These are phyloP conservation scores for Crithidia mellificae DNA, from an alignment of 208 protist genomes.

Conservation along the genomic window DNA sequence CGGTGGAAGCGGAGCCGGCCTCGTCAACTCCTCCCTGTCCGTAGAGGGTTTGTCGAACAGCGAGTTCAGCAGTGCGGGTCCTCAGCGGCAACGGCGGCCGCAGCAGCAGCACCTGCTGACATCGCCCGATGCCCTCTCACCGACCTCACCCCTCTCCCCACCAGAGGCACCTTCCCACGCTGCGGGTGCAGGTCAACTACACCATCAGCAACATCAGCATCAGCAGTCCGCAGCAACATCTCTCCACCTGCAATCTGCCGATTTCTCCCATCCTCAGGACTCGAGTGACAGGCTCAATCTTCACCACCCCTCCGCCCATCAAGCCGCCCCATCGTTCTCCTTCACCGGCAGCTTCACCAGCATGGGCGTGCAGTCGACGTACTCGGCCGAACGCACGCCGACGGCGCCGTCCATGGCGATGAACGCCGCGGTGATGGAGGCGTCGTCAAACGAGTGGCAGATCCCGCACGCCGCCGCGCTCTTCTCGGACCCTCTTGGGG, in stretches of 20 bases:
- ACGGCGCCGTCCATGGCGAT: conserved; percentile 5
- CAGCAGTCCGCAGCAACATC: neutral
- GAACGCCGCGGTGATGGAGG: conserved; percentile 11
- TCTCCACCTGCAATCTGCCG: neutral
- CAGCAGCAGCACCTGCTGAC: neutral
- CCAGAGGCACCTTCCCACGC: too few species aligned
- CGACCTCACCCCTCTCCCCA: too few species aligned
- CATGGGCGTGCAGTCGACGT: conserved; percentile 4
- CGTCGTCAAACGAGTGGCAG: conserved; percentile 4
- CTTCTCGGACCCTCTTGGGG: neutral
- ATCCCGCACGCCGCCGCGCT: conserved; percentile 18
- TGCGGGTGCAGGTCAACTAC: too few species aligned
- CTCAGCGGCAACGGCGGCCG: neutral
- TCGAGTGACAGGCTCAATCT: neutral
- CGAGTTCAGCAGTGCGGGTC: neutral
- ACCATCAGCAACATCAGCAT: neutral
- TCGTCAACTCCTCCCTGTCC: neutral
- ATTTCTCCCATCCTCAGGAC: neutral
- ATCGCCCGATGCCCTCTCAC: neutral
- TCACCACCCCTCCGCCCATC: neutral
- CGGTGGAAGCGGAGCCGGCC: too few species aligned
- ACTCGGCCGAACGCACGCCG: conserved; percentile 23
- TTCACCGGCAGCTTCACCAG: conserved; percentile 2
- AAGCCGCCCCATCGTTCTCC: neutral
- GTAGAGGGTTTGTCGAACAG: neutral